Evolutionary conservation across 2,329 filamentous ascomycete species (phyloP).

Genomic region (Sporothrix inflata): DNA sequence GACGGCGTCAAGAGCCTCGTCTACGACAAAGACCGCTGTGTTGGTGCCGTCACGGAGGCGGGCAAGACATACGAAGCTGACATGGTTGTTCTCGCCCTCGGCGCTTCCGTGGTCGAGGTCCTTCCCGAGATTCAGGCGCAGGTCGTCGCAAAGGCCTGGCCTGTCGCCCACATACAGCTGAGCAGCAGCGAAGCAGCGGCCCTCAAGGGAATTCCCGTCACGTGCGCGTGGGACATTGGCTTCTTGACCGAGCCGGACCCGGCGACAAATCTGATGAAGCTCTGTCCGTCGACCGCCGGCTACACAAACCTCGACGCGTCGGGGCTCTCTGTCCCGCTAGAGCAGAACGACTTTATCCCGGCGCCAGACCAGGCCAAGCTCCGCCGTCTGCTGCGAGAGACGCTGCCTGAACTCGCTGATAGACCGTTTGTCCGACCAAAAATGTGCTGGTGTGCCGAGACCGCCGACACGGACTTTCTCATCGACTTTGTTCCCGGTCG

Average conservation of each 20-base stretch:
- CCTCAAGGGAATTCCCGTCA: slow-evolving; percentile 61
- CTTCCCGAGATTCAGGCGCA: slow-evolving; percentile 53
- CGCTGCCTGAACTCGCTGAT: neutral
- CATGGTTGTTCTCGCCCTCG: slow-evolving; percentile 51
- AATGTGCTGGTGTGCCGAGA: slow-evolving; percentile 9
- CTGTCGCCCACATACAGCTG: slow-evolving; percentile 62
- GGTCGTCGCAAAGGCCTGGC: slow-evolving; percentile 60
- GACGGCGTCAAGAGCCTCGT: slow-evolving; percentile 43
- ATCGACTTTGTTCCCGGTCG: slow-evolving; percentile 6
- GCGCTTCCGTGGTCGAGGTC: slow-evolving; percentile 41
- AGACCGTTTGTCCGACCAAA: neutral
- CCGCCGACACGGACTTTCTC: slow-evolving; percentile 7
- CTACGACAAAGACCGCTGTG: slow-evolving; percentile 33
- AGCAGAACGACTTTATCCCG: slow-evolving; percentile 26
- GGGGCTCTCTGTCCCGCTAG: neutral
- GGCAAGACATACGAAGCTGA: neutral
- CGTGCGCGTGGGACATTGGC: slow-evolving; percentile 62
- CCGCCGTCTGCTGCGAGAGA: neutral
- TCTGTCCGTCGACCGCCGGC: slow-evolving; percentile 62
- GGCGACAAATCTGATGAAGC: slow-evolving; percentile 59
- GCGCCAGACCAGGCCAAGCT: slow-evolving; percentile 9
- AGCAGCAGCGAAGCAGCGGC: slow-evolving; percentile 55
- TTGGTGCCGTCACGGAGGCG: neutral
- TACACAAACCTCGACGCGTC: slow-evolving; percentile 50
- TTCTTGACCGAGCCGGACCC: slow-evolving; percentile 68